Base-by-base conservation (phyloP, 805 yeast genomes). In the Kazachstania martiniae region DNA sequence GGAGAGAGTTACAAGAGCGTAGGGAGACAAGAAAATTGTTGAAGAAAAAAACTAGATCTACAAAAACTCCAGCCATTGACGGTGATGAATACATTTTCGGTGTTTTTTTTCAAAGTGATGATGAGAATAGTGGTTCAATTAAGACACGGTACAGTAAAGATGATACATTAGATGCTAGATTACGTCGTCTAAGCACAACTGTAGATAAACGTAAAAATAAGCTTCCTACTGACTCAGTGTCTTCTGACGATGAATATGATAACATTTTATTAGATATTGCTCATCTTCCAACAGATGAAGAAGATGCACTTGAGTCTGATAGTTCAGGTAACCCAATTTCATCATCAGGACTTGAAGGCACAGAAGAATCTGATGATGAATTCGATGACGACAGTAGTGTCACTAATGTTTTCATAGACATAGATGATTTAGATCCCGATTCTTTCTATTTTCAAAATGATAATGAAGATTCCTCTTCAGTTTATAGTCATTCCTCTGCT, bases 391-490 rank as follows among this genome's bases (percentile, higher is more conserved):
- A 59, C 42, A 38, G 66, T 43, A 46, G 70, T 49, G 47, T 58
- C 38, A 47, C 67, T 39, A 42, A 63, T 56, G 55, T 58, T 36
- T 55, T 58, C 27, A 55, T 56, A 19, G 61, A 58, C 39, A 55
- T 58, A 27, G 62, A 56, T 40, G 62, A 57, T 33, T 38, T 58
- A 18, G 61, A 58, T 37, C 62, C 61, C 12, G 57, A 53, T 34
- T 53, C 59, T 2, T 53, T 53, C 24, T 52, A 48, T 31, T 57
- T 57, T 33, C 61, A 55, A 27, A 49, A 51, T 29, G 52, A 46
- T 29, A 49, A 48, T 21, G 50, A 57, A 14, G 86, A 77, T 49
- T 87, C 80, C 8, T 23, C 25, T 8, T 9, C 10, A 8, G 12
- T 9, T 23, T 23, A 8, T n/a, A n/a, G n/a, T 8, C 13, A 23